Percentiles rank a stretch among this genome's conserved stretches.
phyloP scores from a whole-genome alignment of 2,329 filamentous ascomycete species.

The Penicillium griseofulvum region DNA sequence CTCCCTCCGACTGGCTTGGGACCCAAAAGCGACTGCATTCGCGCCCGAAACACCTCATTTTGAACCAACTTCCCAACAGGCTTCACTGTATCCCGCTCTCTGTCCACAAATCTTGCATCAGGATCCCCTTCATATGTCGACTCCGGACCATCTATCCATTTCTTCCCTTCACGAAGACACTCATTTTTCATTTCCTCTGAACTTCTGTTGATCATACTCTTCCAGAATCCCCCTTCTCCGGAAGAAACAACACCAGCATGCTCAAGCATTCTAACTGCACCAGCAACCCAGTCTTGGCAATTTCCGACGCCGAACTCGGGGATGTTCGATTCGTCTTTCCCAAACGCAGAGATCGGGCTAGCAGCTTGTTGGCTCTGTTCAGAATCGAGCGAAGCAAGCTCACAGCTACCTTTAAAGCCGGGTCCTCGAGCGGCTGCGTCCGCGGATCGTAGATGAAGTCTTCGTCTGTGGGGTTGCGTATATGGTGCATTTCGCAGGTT shows the following conservation, averaged over 20 bases:
- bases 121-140: not conserved
- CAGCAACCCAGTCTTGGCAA: not conserved
- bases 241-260: not conserved
- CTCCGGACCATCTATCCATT: not conserved
- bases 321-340: not conserved
- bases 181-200: not conserved
- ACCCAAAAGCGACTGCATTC: not conserved
- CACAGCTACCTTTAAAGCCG: not conserved
- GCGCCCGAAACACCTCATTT: not conserved
- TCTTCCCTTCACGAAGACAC: not conserved
- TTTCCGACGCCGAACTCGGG: not conserved
- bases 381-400: not conserved
- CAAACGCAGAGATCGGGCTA: not conserved
- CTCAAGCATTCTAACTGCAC: not conserved
- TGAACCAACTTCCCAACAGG: conserved; percentile 1
- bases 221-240: not conserved
- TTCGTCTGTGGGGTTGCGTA: not conserved
- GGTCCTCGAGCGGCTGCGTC: not conserved
- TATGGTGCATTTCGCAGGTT: not conserved
- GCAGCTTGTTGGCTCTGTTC: not conserved
- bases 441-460: not conserved
- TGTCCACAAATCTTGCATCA: not conserved
- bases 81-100: not conserved
- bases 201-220: not conserved
- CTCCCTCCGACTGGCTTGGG: not conserved